phyloP scores from a whole-genome alignment of 2,329 filamentous ascomycete species.

The Proliferodiscus dingleyae region DNA sequence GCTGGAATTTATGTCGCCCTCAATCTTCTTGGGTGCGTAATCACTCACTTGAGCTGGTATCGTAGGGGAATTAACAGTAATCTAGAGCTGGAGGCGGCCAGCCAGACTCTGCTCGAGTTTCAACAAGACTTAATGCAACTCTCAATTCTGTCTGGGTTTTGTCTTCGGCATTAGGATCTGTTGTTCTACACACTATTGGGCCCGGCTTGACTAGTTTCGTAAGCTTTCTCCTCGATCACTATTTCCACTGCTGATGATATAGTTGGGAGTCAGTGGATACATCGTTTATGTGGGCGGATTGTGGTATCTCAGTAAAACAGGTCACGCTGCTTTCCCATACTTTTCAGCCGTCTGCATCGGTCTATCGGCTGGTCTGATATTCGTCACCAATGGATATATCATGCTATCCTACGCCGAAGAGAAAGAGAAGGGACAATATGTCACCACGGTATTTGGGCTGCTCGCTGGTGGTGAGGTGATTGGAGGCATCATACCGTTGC shows the following conservation, averaged over 20 bases:
- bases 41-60: no score
- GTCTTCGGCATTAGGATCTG: constrained; percentile 6
- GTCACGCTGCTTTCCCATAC: constrained; percentile 24
- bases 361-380: constrained; percentile 30
- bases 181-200: constrained; percentile 7
- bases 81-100: no score
- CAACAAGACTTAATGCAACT: no score
- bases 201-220: constrained; percentile 8
- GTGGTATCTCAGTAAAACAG: constrained; percentile 29
- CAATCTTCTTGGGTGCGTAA: no score
- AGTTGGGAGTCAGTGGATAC: constrained; percentile 26
- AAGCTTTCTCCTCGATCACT: neutral
- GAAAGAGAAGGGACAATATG: constrained; percentile 29
- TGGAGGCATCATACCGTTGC: constrained; percentile 28
- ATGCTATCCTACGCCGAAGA: constrained; percentile 33
- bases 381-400: constrained; percentile 32
- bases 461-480: constrained; percentile 29
- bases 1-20: no score
- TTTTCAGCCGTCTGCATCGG: constrained; percentile 28
- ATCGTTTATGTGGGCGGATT: constrained; percentile 28
- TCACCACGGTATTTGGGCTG: constrained; percentile 29
- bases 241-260: neutral
- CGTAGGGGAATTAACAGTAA: no score
- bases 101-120: no score
- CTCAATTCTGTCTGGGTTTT: constrained; percentile 7